phyloP scores from a whole-genome alignment of 768 basidiomycete species.

The Suillus brevipes region DNA sequence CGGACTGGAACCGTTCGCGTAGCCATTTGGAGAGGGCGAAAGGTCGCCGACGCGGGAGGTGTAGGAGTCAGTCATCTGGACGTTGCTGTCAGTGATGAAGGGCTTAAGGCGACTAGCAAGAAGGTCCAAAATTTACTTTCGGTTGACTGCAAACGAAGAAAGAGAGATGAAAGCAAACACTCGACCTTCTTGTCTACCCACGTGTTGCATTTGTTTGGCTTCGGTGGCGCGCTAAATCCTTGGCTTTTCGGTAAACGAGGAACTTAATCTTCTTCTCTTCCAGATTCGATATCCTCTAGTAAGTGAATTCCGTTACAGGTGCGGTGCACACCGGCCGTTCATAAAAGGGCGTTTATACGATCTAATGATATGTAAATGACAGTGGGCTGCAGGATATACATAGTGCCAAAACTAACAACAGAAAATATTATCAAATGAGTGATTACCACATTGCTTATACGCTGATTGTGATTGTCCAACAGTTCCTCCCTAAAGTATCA shows the following conservation, averaged over 20 bases:
- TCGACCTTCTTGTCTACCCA: conserved; percentile 20
- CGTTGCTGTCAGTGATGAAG: conserved; percentile 21
- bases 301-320: neutral
- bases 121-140: conserved; percentile 48
- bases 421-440: neutral
- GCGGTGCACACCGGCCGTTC: neutral
- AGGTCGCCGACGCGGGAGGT: conserved; percentile 68
- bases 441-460: neutral
- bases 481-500: conserved; percentile 3
- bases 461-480: neutral
- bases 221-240: conserved; percentile 27
- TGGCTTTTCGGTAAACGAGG: conserved; percentile 1
- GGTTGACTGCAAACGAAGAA: conserved; percentile 51
- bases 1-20: conserved; percentile 62
- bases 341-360: conserved; percentile 8
- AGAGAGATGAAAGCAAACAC: conserved; percentile 37
- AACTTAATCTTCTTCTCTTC: conserved; percentile 6
- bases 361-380: neutral
- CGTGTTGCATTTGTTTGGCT: conserved; percentile 36
- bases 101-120: conserved; percentile 18
- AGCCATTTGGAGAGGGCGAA: conserved; percentile 53
- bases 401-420: conserved; percentile 5
- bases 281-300: neutral
- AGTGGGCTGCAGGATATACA: conserved; percentile 8
- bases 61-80: conserved; percentile 77